These are phyloP conservation scores for Sphaerosporella brunnea DNA, from an alignment of 495 filamentous ascomycete genomes.

Conservation along the genomic window DNA sequence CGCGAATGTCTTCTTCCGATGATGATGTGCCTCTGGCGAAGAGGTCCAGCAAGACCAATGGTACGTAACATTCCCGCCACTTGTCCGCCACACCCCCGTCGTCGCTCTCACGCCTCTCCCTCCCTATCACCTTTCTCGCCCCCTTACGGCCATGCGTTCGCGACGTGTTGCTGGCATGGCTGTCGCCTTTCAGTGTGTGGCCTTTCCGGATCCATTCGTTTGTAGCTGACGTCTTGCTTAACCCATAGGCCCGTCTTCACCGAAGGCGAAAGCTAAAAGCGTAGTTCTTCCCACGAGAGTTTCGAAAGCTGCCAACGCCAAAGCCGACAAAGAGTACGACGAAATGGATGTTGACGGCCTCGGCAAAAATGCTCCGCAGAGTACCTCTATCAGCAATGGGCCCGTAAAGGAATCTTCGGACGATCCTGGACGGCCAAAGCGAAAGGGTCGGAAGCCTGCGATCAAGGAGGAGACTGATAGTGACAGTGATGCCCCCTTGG, in stretches of 20 bases:
- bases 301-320: conserved; percentile 9
- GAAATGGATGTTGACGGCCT: conserved; percentile 14
- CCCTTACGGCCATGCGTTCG: neutral
- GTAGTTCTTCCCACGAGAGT: conserved; percentile 12
- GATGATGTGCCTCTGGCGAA: conserved; percentile 5
- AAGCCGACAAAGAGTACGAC: conserved; percentile 11
- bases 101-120: neutral
- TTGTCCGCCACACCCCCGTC: neutral
- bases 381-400: conserved; percentile 16
- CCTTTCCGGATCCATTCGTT: neutral
- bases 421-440: conserved; percentile 9
- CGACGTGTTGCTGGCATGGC: neutral
- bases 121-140: neutral
- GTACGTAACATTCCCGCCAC: conserved; percentile 1
- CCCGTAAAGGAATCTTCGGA: conserved; percentile 3
- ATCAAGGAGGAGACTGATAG: conserved; percentile 21
- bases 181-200: neutral
- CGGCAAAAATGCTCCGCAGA: conserved; percentile 2
- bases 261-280: conserved; percentile 15
- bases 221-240: neutral
- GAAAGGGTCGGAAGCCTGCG: conserved; percentile 15
- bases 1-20: conserved; percentile 4
- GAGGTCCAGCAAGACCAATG: neutral
- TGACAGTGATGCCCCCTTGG: conserved; percentile 23
- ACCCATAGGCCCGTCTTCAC: conserved; percentile 18